These are phyloP conservation scores for Podospora pseudoanserina DNA, from an alignment of 495 filamentous ascomycete genomes.

Conservation along the genomic window DNA sequence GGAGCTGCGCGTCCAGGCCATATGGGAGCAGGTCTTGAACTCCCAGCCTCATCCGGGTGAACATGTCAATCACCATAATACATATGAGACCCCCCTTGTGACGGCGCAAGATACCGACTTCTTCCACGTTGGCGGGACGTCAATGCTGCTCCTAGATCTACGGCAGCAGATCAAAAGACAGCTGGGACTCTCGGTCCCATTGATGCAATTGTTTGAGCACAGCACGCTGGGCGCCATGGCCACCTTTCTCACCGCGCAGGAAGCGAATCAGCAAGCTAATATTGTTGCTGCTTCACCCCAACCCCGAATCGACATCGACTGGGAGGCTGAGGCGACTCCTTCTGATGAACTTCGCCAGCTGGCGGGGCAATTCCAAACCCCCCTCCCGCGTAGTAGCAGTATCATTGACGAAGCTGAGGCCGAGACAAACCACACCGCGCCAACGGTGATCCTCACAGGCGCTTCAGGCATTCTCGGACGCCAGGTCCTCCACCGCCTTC, in stretches of 20 bases:
- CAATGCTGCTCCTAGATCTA: conserved; percentile 33
- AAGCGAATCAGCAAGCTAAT: background rate
- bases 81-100: too few species aligned
- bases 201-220: conserved; percentile 27
- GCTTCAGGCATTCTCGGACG: background rate
- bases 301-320: background rate
- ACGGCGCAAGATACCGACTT: conserved; percentile 28
- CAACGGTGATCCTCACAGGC: too few species aligned
- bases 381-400: too few species aligned
- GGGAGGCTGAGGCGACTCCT: background rate
- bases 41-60: background rate
- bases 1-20: background rate
- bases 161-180: conserved; percentile 18
- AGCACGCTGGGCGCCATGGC: conserved; percentile 1
- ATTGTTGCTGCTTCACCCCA: background rate
- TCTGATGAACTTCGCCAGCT: too few species aligned
- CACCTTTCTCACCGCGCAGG: background rate
- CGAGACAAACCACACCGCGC: too few species aligned
- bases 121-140: conserved; percentile 43
- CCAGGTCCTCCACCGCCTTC: background rate
- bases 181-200: conserved; percentile 13
- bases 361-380: too few species aligned
- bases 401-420: too few species aligned
- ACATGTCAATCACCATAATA: too few species aligned
- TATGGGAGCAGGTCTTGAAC: conserved; percentile 11